Evolutionary conservation across 2,329 filamentous ascomycete genomes (phyloP).

Genomic region (Ophiobolus disseminans): DNA sequence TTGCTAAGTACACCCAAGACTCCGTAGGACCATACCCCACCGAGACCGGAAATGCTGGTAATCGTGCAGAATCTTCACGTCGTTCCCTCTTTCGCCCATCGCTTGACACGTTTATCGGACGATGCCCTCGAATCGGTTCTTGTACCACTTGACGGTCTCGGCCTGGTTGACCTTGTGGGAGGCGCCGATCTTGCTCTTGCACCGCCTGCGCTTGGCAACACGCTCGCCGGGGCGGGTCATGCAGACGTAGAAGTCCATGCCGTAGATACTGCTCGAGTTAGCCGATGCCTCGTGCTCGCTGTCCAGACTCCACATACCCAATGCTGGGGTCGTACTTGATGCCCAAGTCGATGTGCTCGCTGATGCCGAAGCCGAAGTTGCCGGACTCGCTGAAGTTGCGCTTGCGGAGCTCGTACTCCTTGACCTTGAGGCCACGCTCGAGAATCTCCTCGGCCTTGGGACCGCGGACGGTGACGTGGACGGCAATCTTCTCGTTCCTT

Average conservation of each 20-base stretch:
- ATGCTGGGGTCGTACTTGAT: slow-evolving; percentile 73
- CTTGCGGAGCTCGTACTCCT: slow-evolving; percentile 99
- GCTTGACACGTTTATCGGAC: slow-evolving; percentile 77
- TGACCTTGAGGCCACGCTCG: slow-evolving; percentile 99
- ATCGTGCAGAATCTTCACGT: slow-evolving; percentile 44
- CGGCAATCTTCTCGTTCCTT: slow-evolving; percentile 98
- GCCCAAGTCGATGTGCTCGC: slow-evolving; percentile 99
- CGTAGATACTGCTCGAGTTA: slow-evolving; percentile 49
- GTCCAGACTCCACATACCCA: slow-evolving; percentile 36
- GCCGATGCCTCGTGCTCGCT: slow-evolving; percentile 11
- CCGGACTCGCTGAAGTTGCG: slow-evolving; percentile 99
- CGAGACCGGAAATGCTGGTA: slow-evolving; percentile 49
- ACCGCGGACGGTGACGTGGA: slow-evolving; percentile 99
- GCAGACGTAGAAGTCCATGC: slow-evolving; percentile 99
- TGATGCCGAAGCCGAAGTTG: slow-evolving; percentile 97
- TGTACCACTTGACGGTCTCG: slow-evolving; percentile 99
- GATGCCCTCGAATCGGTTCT: slow-evolving; percentile 96
- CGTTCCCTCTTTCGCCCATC: slow-evolving; percentile 32
- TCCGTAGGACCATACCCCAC: slow-evolving; percentile 47
- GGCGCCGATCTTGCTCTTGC: slow-evolving; percentile 83
- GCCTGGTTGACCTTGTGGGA: slow-evolving; percentile 91
- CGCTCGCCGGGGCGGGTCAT: slow-evolving; percentile 99
- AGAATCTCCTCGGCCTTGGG: slow-evolving; percentile 99
- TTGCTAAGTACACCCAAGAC: slow-evolving; percentile 52
- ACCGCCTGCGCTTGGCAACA: slow-evolving; percentile 92